These are phyloP conservation scores for Schizosaccharomyces versatilis DNA, from an alignment of 1,139 yeast genomes.

Conservation along the genomic window DNA sequence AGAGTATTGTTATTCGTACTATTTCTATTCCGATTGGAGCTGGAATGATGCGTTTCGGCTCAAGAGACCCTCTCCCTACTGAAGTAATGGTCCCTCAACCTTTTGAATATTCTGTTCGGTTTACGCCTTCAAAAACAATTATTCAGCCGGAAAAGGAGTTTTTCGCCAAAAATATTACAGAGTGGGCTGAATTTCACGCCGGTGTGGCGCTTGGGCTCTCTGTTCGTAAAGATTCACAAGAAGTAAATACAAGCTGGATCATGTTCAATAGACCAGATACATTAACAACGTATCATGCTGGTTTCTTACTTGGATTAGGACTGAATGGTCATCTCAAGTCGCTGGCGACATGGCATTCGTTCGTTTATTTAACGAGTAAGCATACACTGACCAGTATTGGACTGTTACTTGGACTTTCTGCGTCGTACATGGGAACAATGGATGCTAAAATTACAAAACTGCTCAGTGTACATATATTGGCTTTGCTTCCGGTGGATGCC, in stretches of 20 bases:
- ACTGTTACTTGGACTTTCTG: conserved; percentile 73
- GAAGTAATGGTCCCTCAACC: conserved; percentile 67
- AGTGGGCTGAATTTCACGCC: conserved; percentile 83
- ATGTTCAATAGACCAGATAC: conserved; percentile 60
- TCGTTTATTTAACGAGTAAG: conserved; percentile 79
- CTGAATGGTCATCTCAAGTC: conserved; percentile 67
- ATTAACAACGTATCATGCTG: conserved; percentile 71
- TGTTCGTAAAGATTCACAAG: conserved; percentile 44
- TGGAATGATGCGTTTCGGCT: conserved; percentile 48
- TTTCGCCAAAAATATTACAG: conserved; percentile 29
- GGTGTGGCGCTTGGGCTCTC: conserved; percentile 80
- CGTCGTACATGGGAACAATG: conserved; percentile 66
- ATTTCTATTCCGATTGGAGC: conserved; percentile 59
- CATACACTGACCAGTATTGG: conserved; percentile 74
- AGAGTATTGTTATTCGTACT: conserved; percentile 46
- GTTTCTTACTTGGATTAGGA: conserved; percentile 80
- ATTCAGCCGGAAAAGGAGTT: conserved; percentile 37
- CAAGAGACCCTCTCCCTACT: conserved; percentile 57
- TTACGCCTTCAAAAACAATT: conserved; percentile 46
- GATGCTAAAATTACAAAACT: conserved; percentile 76
- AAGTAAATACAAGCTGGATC: conserved; percentile 80
- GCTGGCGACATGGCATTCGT: conserved; percentile 91
- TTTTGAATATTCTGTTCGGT: conserved; percentile 43
- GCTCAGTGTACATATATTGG: conserved; percentile 78
- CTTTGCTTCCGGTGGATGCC: conserved; percentile 75